Percentiles rank a stretch among this genome's conserved stretches.
Conservation (phyloP, 140 eudicot genomes). For the Anethum foeniculum region DNA sequence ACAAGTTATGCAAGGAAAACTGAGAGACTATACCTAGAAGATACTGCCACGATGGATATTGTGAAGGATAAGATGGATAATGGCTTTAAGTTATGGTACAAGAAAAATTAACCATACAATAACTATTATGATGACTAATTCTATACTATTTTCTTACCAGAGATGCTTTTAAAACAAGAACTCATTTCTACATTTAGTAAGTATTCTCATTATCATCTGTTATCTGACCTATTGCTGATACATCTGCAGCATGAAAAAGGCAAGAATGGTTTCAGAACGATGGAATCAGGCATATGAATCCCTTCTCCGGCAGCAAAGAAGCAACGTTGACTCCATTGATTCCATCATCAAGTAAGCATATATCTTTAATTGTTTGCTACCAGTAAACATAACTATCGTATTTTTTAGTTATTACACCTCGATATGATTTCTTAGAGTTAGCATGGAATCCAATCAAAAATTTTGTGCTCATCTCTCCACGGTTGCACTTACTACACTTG, state of each 20-base stretch:
- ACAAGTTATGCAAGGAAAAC: slow-evolving; percentile 22
- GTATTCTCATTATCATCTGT: background rate
- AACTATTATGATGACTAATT: background rate
- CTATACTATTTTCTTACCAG: too few relatives aligned
- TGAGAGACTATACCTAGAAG: slow-evolving; percentile 30
- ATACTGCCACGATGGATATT: slow-evolving; percentile 19
- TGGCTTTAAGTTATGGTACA: slow-evolving; percentile 32
- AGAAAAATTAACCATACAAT: background rate
- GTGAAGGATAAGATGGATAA: slow-evolving; percentile 21
- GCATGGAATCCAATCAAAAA: slow-evolving; percentile 24
- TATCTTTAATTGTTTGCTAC: background rate
- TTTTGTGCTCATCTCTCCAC: slow-evolving; percentile 23
- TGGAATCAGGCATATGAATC: slow-evolving; percentile 40
- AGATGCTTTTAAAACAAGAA: too few relatives aligned
- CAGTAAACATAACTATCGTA: background rate
- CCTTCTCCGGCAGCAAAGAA: slow-evolving; percentile 21
- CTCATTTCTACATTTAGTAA: background rate
- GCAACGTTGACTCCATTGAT: slow-evolving; percentile 22
- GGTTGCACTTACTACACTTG: slow-evolving; percentile 24
- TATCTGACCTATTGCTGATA: background rate
- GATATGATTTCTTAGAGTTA: slow-evolving; percentile 16
- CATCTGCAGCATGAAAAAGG: slow-evolving; percentile 28
- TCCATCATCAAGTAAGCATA: slow-evolving; percentile 31
- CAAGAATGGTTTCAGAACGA: slow-evolving; percentile 31
- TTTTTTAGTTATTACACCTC: background rate